Evolutionary conservation across 441 rosid species (phyloP).

Genomic region (Arabidopsis hybrid): DNA sequence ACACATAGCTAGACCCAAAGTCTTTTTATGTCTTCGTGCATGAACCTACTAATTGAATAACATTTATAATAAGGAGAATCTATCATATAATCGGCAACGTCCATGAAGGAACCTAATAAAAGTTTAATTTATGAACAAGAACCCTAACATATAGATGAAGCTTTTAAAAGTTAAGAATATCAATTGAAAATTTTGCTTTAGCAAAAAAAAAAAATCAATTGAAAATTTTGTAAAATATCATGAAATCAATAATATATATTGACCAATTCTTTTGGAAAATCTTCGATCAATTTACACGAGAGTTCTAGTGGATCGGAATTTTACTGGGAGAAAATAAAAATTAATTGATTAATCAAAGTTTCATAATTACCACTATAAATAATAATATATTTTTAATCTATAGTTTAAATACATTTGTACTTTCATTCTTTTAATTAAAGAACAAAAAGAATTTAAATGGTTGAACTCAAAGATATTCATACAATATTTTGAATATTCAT

Average conservation of each 20-base stretch:
- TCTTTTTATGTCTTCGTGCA: constrained; percentile 40
- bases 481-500: neutral
- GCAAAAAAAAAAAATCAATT: no score
- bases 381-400: neutral
- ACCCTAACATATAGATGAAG: constrained; percentile 33
- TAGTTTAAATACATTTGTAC: neutral
- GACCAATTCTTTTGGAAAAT: no score
- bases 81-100: constrained; percentile 34
- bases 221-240: neutral
- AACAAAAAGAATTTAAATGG: neutral
- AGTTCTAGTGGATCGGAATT: neutral
- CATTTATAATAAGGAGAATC: constrained; percentile 18
- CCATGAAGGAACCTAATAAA: constrained; percentile 19
- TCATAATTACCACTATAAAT: neutral
- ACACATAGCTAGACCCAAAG: constrained; percentile 27
- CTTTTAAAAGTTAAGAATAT: constrained; percentile 26
- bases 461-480: neutral
- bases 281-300: no score
- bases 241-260: neutral
- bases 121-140: constrained; percentile 4
- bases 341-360: neutral
- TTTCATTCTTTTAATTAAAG: neutral
- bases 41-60: constrained; percentile 37
- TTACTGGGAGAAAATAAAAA: neutral
- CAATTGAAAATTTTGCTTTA: neutral